Base-by-base conservation (phyloP, 2,329 filamentous ascomycete genomes). In the Microsporum audouinii region DNA sequence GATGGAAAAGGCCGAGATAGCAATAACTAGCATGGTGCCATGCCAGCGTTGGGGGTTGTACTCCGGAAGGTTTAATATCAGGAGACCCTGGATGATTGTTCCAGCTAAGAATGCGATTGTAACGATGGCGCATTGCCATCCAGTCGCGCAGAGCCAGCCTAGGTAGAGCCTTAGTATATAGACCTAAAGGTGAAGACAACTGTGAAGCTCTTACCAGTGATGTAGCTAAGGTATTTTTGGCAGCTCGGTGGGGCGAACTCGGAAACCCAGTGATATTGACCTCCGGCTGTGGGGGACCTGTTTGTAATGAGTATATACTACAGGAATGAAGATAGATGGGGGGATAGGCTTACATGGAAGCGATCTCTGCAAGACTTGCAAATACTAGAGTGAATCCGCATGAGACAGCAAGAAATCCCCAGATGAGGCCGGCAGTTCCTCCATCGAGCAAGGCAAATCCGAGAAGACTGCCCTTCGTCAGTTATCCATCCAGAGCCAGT, bases 71-170 rank as follows among this genome's bases (percentile, higher is more conserved):
- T 78, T 78, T 36, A 80, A 66, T 23, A 76, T 71, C 10, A 78
- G 71, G 3, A 80, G 63, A 0, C 75, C 77, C 65, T 80, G 77
- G 2, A 80, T 75, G 45, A 77, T 74, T 3, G 71, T 75, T 1
- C 74, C 77, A 5, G 75, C 75, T 14, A 78, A 71, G 67, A 76
- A 77, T 10, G 72, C 73, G 57, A 76, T 75, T 2, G 73, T 71
- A 5, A 76, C 75, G 29, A 77, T 73, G 17, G 76, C 73, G 58
- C 72, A 73, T 62, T 79, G 76, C 77, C 77, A 79, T 17, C 74
- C 75, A 43, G 75, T 72, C 27, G 73, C 73, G 57, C 71, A 72
- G 34, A 77, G 72, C 76, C 76, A 78, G 12, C 73, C 73, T 74
- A 55, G 0, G 31, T 38, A 17, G 7, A 2, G 33, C 2, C 17